These are phyloP conservation scores for Trichosanthes truncata DNA, from an alignment of 306 rosid species.

Conservation along the genomic window DNA sequence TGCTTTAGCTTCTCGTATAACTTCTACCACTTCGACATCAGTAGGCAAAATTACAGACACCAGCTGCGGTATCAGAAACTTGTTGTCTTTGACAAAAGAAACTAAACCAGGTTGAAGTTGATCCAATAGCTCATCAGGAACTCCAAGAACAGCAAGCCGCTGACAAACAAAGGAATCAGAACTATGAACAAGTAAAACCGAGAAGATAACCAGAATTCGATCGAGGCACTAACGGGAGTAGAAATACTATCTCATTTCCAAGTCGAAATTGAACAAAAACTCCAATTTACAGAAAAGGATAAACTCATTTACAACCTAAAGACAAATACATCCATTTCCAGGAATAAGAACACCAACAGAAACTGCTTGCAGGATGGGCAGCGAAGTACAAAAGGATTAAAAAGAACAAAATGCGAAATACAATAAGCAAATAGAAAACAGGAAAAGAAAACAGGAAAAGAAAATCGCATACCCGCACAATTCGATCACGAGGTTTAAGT, in stretches of 20 bases:
- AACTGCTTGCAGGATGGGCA: neutral
- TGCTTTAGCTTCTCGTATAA: conserved; percentile 25
- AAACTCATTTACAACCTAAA: neutral
- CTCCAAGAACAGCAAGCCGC: conserved; percentile 67
- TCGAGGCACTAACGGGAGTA: neutral
- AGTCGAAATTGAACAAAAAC: conserved; percentile 6
- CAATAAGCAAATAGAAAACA: neutral
- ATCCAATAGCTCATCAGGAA: conserved; percentile 47
- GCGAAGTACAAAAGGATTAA: neutral
- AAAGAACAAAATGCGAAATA: neutral
- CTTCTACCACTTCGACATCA: conserved; percentile 51
- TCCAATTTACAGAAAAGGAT: neutral
- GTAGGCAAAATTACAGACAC: conserved; percentile 58
- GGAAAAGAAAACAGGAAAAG: neutral
- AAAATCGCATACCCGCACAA: conserved; percentile 39
- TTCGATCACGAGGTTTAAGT: conserved; percentile 57
- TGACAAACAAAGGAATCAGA: conserved; percentile 10
- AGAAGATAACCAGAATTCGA: neutral
- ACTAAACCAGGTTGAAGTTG: conserved; percentile 43
- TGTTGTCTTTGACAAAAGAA: conserved; percentile 44
- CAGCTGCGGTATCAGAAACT: conserved; percentile 33
- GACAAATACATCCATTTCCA: neutral
- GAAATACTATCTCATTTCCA: neutral
- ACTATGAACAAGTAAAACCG: conserved; percentile 12
- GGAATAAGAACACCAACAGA: neutral